Evolutionary conservation across 129 eudicot genomes (phyloP), one percentile per base, ranked within the genome.

Genomic region (Smallanthus sonchifolius): DNA sequence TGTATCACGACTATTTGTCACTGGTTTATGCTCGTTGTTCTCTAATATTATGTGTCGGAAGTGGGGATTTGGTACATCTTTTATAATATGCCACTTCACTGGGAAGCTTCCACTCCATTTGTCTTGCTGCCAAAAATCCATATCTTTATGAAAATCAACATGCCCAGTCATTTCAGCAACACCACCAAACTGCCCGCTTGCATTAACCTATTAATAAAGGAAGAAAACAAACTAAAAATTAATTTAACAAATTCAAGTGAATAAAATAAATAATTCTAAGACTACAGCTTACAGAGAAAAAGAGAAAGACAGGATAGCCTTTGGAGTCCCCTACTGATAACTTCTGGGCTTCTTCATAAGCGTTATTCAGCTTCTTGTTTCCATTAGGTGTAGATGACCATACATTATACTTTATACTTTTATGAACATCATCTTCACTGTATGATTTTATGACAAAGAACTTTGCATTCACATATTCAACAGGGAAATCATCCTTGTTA

Each of bases 61-160:
- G 70, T 77, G 81, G 38, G 93, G 91, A 77, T 94, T 94, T 11
- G 99, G 96, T 56, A 94, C 89, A 82, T 94, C 99, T 81, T 94
- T 94, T 17, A 94, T 80, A 13, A 94, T 75, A 83, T 91, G 99
- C 99, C 99, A 94, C 81, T 90, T 88, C 67, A 94, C 99, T 10
- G 96, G 90, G 72, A 94, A 94, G 80, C 99, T 84, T 39, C 97
- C 97, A 70, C 87, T 83, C 99, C 99, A 94, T 83, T 94, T 94
- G 69, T 94, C 99, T 84, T 94, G 99, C 91, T 94, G 99, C 99
- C 99, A 94, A 80, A 94, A 94, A 79, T 94, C 99, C 99, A 94
- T 94, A 83, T 90, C 91, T 35, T 81, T 86, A 57, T 88, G 75
- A 42, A 94, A 94, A 66, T 94, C 91, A 51, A 94, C 99, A 37